Base-by-base conservation (phyloP, 371 early-diverging fungal genomes). In the Thermomucor indicae-seudaticae region DNA sequence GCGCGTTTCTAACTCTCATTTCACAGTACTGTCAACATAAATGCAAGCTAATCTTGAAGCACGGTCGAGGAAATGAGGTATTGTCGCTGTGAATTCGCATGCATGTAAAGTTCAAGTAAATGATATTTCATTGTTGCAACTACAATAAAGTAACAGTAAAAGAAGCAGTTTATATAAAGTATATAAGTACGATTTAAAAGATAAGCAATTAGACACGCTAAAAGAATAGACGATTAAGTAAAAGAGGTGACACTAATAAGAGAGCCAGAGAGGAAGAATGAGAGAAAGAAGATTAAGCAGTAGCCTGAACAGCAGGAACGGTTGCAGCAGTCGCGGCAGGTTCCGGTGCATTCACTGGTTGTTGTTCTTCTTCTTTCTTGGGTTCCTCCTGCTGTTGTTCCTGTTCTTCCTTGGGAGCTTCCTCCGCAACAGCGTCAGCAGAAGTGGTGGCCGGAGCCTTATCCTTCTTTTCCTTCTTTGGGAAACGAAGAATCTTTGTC, bases 401-500 rank as follows among this genome's bases (percentile, higher is more conserved):
- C n/a, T n/a, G n/a, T 14, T 19, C 52, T 22, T 16, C 35, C 25
- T 47, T 40, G 27, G 47, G 20, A 5, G 43, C 46, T 28, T 51
- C 49, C 42, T 45, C 35, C 11, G 16, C 10, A 12, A 23, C 35
- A 17, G 32, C 48, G 23, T 16, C 40, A 39, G 50, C 41, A 14
- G 16, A 12, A 10, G 19, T 23, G 5, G 25, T 49, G 47, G 51
- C 42, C 10, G 29, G 17, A 27, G 49, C 57, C 57, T 47, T 58
- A n/a, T 49, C 64, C 57, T 59, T 57, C 58, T 47, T 57, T 23
- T 49, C 60, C 57, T 64, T 72, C 49, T 46, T 49, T 38, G 58
- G 52, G 46, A 64, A 53, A 12, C 70, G 67, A 41, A 69, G 52
- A 28, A 69, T 57, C 49, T 69, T 67, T 25, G 73, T 69, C 38